Base-by-base conservation (phyloP, 148 eudicot genomes). In the Vaccinium myrtillus region DNA sequence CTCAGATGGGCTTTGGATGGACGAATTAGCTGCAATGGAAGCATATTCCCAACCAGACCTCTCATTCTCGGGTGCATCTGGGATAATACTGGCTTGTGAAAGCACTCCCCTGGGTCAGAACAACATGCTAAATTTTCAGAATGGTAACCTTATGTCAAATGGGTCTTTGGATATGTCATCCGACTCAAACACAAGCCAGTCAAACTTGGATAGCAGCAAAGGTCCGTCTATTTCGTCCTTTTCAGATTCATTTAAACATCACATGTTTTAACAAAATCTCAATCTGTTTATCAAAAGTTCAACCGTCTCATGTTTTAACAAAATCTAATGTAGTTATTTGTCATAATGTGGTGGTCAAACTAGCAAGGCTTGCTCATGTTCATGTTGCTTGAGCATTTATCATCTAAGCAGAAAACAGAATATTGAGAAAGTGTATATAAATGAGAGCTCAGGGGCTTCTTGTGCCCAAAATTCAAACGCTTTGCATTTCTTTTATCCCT, bases 1-100 rank as follows among this genome's bases (percentile, higher is more conserved):
- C 84, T 82, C 86, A 14, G 93, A 91, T 84, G 87, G 87, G 56
- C 90, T 88, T 14, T 91, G 93, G 93, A 90, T 88, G 90, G 90
- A 87, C 30, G 92, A 91, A 77, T 84, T 91, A 86, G 93, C 93
- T 61, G 91, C 92, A 54, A 88, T 91, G 85, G 84, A 86, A 77
- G 92, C 93, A 61, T 86, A 51, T 75, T 58, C 90, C 36, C 86
- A 84, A 55, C 32, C 88, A 10, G 90, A 88, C 36, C 87, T 89
- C 2, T 81, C 93, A 6, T 89, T 87, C 73, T 59, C 85, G 51
- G 91, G 85, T 36, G 80, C 91, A 43, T 86, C 91, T 27, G 93
- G 93, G 61, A 86, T 91, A 73, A 81, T 83, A 82, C 86, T 91
- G 54, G 51, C 93, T 67, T 80, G 79, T 61, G 93, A 91, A 70